phyloP scores from a whole-genome alignment of 2,329 filamentous ascomycete genomes.

The Aspergillus fijiensis region DNA sequence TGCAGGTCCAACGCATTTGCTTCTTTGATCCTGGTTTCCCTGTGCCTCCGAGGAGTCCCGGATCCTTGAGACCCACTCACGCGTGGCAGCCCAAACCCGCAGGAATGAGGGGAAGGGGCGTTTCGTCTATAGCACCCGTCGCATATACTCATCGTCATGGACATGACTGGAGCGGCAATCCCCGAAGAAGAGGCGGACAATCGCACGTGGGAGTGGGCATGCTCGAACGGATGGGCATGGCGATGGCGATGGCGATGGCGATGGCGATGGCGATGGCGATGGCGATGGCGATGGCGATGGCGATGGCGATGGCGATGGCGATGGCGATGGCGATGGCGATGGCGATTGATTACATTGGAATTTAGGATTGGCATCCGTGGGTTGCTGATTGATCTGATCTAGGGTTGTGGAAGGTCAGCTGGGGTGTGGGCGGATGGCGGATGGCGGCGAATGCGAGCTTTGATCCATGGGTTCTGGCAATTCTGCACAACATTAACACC shows the following conservation, averaged over 20 bases:
- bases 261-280: background rate
- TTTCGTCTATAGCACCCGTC: background rate
- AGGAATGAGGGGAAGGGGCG: background rate
- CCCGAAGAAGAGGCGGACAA: background rate
- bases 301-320: background rate
- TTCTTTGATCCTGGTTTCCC: background rate
- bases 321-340: background rate
- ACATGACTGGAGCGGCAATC: background rate
- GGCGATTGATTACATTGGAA: no score
- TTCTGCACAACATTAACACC: background rate
- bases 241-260: background rate
- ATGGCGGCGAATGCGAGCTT: background rate
- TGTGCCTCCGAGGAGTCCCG: background rate
- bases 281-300: background rate
- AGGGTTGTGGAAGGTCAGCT: background rate
- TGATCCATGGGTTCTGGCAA: background rate
- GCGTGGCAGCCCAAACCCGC: background rate
- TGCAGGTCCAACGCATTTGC: background rate
- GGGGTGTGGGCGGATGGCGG: background rate
- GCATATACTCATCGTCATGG: background rate
- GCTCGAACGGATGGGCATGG: background rate
- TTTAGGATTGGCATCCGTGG: no score
- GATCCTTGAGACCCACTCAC: background rate
- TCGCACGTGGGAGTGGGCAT: background rate
- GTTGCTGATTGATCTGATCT: background rate